Base-by-base conservation (phyloP, 495 filamentous ascomycete species). In the Sphaerosporella brunnea region DNA sequence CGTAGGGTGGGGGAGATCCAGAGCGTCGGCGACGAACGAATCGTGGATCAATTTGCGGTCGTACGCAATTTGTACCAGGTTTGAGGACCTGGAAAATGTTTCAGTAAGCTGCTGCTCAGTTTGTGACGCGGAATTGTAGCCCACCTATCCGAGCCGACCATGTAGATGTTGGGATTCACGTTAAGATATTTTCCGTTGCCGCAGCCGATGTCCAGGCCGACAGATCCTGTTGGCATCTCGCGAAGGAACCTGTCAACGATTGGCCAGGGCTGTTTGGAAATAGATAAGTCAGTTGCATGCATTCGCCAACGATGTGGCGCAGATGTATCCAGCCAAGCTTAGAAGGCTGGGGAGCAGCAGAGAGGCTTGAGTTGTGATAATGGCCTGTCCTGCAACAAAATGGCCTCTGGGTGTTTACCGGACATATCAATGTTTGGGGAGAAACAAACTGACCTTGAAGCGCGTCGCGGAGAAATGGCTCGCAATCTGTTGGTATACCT, bases 121-220 rank as follows among this genome's bases (percentile, higher is more conserved):
- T n/a, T n/a, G n/a, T n/a, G n/a, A n/a, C n/a, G n/a, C n/a, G n/a
- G n/a, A n/a, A n/a, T n/a, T n/a, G n/a, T n/a, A 23, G 63, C 71
- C 21, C 64, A 92, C 69, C 88, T 72, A 70, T 97, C 90, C 43
- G 80, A 88, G 28, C 76, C 90, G 44, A 97, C 56, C 51, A 95
- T 85, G 64, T 80, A 85, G 23, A 95, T 65, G 53, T 77, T 68
- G 16, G 65, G 71, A 63, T 90, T 93, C 30, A 92, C 82, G 34
- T 71, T 64, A 38, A 96, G 66, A 59, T 96, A 93, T 68, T 97
- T 97, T 52, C 90, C 90, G 67, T 97, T 97, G 44, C 90, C 90
- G 65, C 90, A 96, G 38, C 83, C 84, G 45, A 95, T 72, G 63
- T 97, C 90, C 19, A 95, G 67, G 5, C 90, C 90, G 26, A 96